A percentile compares a stretch with the other conserved stretches of the same genome.
phyloP scores from a whole-genome alignment of 345 rosid species.

The Dipteronia dyeriana region DNA sequence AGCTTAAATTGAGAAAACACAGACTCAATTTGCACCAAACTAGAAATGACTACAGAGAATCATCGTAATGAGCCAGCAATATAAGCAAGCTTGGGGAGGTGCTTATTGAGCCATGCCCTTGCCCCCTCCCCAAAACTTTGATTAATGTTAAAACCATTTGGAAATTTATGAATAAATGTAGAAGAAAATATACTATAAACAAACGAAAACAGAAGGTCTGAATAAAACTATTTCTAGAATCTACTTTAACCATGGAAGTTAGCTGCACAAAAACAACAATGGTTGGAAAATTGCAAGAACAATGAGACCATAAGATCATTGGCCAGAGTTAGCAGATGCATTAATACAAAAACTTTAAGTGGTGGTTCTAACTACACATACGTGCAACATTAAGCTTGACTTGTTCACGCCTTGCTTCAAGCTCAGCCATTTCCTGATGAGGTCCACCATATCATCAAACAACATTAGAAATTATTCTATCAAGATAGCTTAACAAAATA shows the following conservation, averaged over 20 bases:
- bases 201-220: neutral
- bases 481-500: neutral
- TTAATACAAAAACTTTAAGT: conserved; percentile 9
- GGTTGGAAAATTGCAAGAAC: neutral
- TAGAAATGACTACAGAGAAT: neutral
- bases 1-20: neutral
- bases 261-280: neutral
- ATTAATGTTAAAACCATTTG: conserved; percentile 6
- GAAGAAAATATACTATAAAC: neutral
- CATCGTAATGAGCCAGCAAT: neutral
- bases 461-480: neutral
- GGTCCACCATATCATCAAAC: conserved; percentile 20
- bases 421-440: conserved; percentile 69
- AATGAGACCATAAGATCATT: neutral
- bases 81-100: neutral
- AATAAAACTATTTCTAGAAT: neutral
- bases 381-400: conserved; percentile 82
- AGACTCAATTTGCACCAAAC: neutral
- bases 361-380: conserved; percentile 40
- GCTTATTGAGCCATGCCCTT: neutral
- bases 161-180: neutral
- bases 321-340: neutral
- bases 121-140: neutral
- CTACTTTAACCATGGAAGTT: neutral
- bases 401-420: conserved; percentile 86